Percentiles rank a stretch among this genome's conserved stretches.
Conservation (phyloP, 164 flowering plant genomes). For the Aristolochia californica region DNA sequence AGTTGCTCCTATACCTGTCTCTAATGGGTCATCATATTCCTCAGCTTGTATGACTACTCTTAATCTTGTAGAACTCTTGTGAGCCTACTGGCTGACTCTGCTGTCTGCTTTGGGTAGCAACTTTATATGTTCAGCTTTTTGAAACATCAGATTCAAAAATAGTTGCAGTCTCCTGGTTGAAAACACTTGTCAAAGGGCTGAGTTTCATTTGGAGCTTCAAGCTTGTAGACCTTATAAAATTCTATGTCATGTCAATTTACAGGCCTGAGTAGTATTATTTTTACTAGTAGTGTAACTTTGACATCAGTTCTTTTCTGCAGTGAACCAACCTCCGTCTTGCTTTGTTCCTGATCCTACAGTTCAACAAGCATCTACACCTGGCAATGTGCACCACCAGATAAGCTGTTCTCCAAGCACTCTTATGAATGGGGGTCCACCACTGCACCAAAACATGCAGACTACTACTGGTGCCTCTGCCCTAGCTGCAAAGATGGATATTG, state of each 20-base stretch:
- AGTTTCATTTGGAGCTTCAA: too few relatives aligned
- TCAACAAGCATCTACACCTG: constrained; percentile 25
- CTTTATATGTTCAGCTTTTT: too few relatives aligned
- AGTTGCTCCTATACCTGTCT: constrained; percentile 35
- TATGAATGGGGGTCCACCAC: constrained; percentile 47
- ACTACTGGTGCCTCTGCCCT: constrained; percentile 35
- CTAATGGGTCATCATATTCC: constrained; percentile 70
- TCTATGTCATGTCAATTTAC: too few relatives aligned
- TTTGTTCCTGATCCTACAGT: constrained; percentile 33
- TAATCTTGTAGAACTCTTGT: not conserved
- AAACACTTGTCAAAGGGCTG: too few relatives aligned
- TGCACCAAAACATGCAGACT: constrained; percentile 32
- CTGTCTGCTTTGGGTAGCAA: too few relatives aligned
- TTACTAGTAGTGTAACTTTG: too few relatives aligned
- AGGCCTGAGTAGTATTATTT: too few relatives aligned
- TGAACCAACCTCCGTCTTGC: constrained; percentile 43
- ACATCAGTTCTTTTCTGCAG: constrained; percentile 19
- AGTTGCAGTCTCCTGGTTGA: too few relatives aligned
- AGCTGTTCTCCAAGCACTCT: constrained; percentile 23
- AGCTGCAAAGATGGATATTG: constrained; percentile 36
- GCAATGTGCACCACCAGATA: constrained; percentile 25
- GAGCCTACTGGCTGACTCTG: too few relatives aligned
- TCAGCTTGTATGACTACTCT: constrained; percentile 35
- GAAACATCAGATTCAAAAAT: too few relatives aligned
- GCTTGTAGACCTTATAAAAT: too few relatives aligned